Evolutionary conservation across 768 basidiomycete species (phyloP).

Genomic region (Amanita fuliginea): DNA sequence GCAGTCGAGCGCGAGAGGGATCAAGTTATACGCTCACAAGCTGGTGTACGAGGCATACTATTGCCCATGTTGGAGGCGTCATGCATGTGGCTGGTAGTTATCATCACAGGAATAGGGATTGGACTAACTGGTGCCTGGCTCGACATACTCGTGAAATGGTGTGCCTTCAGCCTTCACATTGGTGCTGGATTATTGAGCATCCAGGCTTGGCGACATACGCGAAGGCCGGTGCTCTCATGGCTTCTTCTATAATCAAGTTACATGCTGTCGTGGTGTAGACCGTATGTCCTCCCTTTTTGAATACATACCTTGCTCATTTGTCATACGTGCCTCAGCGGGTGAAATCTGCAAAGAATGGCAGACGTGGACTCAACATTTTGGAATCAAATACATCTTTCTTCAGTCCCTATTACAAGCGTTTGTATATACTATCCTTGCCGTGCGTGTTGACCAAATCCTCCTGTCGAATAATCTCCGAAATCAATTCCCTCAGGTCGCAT

Average conservation of each 20-base stretch:
- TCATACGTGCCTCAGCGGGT: conserved; percentile 32
- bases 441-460: conserved; percentile 22
- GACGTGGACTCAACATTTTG: conserved; percentile 53
- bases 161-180: conserved; percentile 11
- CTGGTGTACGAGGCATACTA: conserved; percentile 45
- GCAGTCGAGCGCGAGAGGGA: conserved; percentile 47
- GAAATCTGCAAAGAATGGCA: conserved; percentile 58
- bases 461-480: not conserved
- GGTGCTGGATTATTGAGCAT: conserved; percentile 1
- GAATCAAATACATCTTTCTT: conserved; percentile 41
- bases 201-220: conserved; percentile 57
- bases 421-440: conserved; percentile 54
- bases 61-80: conserved; percentile 44
- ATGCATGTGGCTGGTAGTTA: conserved; percentile 57
- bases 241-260: conserved; percentile 61
- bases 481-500: conserved; percentile 39
- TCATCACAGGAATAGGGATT: conserved; percentile 54
- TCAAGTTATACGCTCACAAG: conserved; percentile 35
- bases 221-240: conserved; percentile 60
- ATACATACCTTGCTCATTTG: conserved; percentile 2
- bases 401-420: conserved; percentile 55
- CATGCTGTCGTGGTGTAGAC: conserved; percentile 61
- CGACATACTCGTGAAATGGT: conserved; percentile 70
- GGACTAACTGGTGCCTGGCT: conserved; percentile 63
- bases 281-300: conserved; percentile 24